Evolutionary conservation across 2,329 filamentous ascomycete species (phyloP).

Genomic region (Alternaria triticimaculans): DNA sequence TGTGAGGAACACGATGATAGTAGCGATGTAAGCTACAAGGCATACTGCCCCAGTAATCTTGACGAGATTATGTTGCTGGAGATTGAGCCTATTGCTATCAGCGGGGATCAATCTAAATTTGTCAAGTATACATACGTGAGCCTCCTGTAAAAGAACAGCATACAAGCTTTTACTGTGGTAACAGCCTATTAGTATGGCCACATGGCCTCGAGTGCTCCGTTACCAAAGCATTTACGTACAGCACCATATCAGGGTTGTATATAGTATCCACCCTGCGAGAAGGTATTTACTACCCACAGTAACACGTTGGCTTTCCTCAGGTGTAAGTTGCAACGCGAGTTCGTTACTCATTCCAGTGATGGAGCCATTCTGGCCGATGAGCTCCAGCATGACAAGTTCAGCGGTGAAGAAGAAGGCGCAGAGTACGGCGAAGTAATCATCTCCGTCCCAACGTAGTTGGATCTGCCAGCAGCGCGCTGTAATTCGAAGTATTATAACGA

Average conservation of each 20-base stretch:
- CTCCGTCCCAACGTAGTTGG: conserved; percentile 14
- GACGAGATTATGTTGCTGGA: conserved; percentile 9
- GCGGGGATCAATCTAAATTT: neutral
- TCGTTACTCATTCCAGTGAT: conserved; percentile 17
- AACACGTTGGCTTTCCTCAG: conserved; percentile 4
- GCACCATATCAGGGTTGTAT: conserved; percentile 17
- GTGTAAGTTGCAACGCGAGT: conserved; percentile 7
- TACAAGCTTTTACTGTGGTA: conserved; percentile 14
- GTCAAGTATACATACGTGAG: conserved; percentile 8
- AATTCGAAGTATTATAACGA: conserved; percentile 10
- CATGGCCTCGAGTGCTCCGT: neutral
- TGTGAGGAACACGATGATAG: conserved; percentile 9
- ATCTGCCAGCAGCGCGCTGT: conserved; percentile 8
- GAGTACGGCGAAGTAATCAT: conserved; percentile 16
- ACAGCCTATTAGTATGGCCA: neutral
- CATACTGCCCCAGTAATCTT: conserved; percentile 11
- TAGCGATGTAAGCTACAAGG: conserved; percentile 5
- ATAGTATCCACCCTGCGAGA: conserved; percentile 15
- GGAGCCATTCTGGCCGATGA: conserved; percentile 12
- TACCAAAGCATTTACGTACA: conserved; percentile 6
- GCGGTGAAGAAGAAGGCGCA: conserved; percentile 13
- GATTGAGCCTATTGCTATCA: conserved; percentile 7
- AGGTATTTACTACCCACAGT: conserved; percentile 15
- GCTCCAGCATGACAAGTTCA: conserved; percentile 12
- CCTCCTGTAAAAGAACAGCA: conserved; percentile 18